Evolutionary conservation across 495 filamentous ascomycete species (phyloP).

Genomic region (Amniculicola lignicola): DNA sequence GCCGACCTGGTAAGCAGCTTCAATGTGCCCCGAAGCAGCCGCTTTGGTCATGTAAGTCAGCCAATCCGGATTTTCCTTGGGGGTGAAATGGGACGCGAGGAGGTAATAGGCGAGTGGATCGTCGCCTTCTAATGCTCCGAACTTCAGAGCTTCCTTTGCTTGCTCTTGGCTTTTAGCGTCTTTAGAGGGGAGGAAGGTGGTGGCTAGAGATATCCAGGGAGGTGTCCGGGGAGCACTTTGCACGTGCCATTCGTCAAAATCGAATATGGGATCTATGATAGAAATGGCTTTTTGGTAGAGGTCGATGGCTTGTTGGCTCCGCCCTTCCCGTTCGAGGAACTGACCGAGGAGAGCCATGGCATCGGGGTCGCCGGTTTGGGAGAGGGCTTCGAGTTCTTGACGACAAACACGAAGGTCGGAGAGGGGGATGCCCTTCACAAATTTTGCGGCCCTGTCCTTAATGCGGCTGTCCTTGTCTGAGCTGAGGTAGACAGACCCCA

Average conservation of each 20-base stretch:
- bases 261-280: background rate
- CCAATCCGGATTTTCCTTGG: conserved; percentile 9
- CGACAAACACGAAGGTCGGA: background rate
- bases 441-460: background rate
- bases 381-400: conserved; percentile 4
- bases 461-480: background rate
- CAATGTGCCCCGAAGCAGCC: conserved; percentile 23
- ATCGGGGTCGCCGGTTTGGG: conserved; percentile 8
- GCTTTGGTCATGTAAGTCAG: conserved; percentile 30
- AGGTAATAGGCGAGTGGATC: conserved; percentile 30
- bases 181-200: background rate
- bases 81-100: conserved; percentile 21
- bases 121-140: conserved; percentile 22
- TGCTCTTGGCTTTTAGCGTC: conserved; percentile 1
- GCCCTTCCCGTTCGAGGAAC: conserved; percentile 12
- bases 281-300: conserved; percentile 18
- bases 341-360: conserved; percentile 24
- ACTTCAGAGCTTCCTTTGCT: conserved; percentile 14
- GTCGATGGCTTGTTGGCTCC: background rate
- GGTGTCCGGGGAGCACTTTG: background rate
- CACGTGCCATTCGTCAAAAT: background rate
- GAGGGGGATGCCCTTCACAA: background rate
- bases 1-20: conserved; percentile 20
- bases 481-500: background rate
- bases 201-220: conserved; percentile 14